These are phyloP conservation scores for Debaryomyces udenii DNA, from an alignment of 1,139 yeast genomes.

Conservation along the genomic window DNA sequence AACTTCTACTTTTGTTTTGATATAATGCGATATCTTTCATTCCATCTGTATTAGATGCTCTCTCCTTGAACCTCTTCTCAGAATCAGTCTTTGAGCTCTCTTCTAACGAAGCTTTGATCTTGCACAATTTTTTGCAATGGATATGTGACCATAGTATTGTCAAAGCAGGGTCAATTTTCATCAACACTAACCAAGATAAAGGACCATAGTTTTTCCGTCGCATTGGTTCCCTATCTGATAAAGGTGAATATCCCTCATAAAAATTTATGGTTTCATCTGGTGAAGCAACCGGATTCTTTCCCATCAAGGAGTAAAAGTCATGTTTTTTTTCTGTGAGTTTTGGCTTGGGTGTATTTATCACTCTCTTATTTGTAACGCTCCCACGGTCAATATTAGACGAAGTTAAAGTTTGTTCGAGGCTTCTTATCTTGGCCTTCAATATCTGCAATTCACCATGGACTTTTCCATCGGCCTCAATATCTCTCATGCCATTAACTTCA, in stretches of 20 bases:
- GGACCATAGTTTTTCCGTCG: slow-evolving; percentile 35
- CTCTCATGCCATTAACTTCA: slow-evolving; percentile 4
- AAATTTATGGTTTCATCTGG: slow-evolving; percentile 35
- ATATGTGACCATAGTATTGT: slow-evolving; percentile 4
- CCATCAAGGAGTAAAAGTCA: slow-evolving; percentile 1
- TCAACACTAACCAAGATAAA: slow-evolving; percentile 36
- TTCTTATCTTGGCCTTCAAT: slow-evolving; percentile 15
- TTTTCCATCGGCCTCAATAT: slow-evolving; percentile 8
- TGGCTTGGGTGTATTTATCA: not conserved
- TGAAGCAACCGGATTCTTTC: slow-evolving; percentile 20
- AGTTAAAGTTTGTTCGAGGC: slow-evolving; percentile 11
- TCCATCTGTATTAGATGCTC: not conserved
- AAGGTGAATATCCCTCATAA: slow-evolving; percentile 32
- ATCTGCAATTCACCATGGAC: slow-evolving; percentile 13
- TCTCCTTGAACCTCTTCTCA: not conserved
- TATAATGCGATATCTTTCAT: slow-evolving; percentile 3
- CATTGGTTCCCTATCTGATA: slow-evolving; percentile 28
- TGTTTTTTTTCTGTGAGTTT: not conserved
- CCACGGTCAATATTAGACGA: not conserved
- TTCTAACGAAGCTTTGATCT: not conserved
- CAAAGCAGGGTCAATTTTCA: slow-evolving; percentile 8
- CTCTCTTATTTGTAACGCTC: not conserved
- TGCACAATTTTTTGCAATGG: not conserved
- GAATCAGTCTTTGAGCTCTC: not conserved
- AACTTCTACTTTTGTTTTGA: slow-evolving; percentile 2